Evolutionary conservation across 2,329 filamentous ascomycete species (phyloP).

Genomic region (Neopestalotiopsis rosae): DNA sequence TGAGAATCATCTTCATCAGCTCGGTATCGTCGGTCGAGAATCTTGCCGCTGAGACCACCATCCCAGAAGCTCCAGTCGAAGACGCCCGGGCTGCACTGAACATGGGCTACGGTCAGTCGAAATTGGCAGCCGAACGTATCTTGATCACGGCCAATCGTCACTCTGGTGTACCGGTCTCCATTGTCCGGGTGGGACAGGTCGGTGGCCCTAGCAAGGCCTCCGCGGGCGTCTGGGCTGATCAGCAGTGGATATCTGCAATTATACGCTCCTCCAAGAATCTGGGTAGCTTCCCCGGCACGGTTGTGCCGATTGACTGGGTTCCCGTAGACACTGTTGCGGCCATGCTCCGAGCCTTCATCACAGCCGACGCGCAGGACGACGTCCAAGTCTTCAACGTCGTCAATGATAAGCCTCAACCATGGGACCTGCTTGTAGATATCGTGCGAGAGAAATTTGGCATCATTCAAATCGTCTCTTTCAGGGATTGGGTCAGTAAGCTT

Average conservation of each 20-base stretch:
- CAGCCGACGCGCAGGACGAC: background rate
- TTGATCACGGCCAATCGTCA: conserved; percentile 17
- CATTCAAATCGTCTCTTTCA: conserved; percentile 19
- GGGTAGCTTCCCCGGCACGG: conserved; percentile 17
- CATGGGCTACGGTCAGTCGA: conserved; percentile 28
- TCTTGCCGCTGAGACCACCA: conserved; percentile 18
- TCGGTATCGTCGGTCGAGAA: conserved; percentile 25
- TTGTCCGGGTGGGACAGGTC: conserved; percentile 26
- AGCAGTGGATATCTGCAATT: conserved; percentile 26
- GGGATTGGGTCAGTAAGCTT: conserved; percentile 22
- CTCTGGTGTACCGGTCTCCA: conserved; percentile 19
- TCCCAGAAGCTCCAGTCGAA: conserved; percentile 24
- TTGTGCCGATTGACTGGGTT: conserved; percentile 23
- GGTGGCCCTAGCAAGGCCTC: conserved; percentile 18
- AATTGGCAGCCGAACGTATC: conserved; percentile 25
- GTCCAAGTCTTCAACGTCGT: background rate
- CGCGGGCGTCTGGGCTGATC: conserved; percentile 21
- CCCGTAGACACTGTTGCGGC: conserved; percentile 22
- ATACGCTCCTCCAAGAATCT: conserved; percentile 21
- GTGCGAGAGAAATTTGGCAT: conserved; percentile 12
- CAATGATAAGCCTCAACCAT: conserved; percentile 19
- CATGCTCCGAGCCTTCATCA: background rate
- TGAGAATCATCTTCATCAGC: conserved; percentile 32
- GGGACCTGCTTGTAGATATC: conserved; percentile 20
- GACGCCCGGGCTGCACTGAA: conserved; percentile 19